Conservation (phyloP, 805 yeast species). For the Dipodascopsis tothii region DNA sequence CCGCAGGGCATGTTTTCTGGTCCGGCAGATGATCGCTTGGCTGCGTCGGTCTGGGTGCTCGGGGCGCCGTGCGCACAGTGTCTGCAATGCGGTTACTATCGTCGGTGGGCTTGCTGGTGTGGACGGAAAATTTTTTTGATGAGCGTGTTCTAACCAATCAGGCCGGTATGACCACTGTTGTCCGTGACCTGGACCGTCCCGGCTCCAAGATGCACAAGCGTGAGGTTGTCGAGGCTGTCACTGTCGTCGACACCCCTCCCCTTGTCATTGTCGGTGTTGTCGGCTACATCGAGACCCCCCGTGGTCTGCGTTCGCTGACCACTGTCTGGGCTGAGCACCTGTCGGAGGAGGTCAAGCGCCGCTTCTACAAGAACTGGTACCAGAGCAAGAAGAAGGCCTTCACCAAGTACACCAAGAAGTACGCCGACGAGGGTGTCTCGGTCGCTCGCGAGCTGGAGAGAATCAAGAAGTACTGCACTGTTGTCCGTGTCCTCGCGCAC, state of each 20-base stretch:
- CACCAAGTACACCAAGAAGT: slow-evolving; percentile 99
- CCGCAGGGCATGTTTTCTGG: too few species aligned
- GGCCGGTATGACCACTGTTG: slow-evolving; percentile 99
- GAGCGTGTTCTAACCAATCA: slow-evolving; percentile 3
- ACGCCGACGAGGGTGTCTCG: slow-evolving; percentile 68
- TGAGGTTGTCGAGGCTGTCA: slow-evolving; percentile 98
- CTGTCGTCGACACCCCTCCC: slow-evolving; percentile 99
- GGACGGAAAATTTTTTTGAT: background rate
- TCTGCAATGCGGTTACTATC: slow-evolving; percentile 22
- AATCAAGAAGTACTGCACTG: slow-evolving; percentile 95
- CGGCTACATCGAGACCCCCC: slow-evolving; percentile 99
- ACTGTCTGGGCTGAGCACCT: slow-evolving; percentile 99
- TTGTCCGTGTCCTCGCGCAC: slow-evolving; percentile 98
- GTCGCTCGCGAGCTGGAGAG: slow-evolving; percentile 95
- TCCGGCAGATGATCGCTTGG: too few species aligned
- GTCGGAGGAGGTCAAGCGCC: slow-evolving; percentile 97
- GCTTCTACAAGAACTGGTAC: slow-evolving; percentile 99
- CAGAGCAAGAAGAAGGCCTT: slow-evolving; percentile 99
- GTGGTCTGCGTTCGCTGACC: slow-evolving; percentile 98
- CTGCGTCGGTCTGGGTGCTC: too few species aligned
- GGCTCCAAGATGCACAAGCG: slow-evolving; percentile 99
- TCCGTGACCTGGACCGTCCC: slow-evolving; percentile 99
- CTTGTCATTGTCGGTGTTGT: slow-evolving; percentile 99
- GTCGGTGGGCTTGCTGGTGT: slow-evolving; percentile 23
- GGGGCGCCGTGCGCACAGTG: background rate